Evolutionary conservation across 441 rosid species (phyloP), one percentile per base, ranked within the genome.

Genomic region (Omphalea diandra): DNA sequence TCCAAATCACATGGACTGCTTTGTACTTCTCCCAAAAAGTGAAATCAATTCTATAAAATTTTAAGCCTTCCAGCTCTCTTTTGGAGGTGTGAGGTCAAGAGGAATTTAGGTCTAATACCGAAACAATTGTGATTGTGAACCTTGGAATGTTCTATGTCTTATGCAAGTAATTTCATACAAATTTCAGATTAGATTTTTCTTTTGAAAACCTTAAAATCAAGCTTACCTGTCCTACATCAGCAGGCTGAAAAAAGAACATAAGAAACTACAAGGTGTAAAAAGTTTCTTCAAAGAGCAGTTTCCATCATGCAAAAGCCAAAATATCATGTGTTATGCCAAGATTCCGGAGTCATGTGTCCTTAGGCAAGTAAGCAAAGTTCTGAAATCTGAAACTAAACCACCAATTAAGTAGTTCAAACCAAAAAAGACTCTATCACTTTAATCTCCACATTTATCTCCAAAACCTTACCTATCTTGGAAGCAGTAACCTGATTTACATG

Each of bases 401-500:
- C 26, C 49, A 26, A 63, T 40, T 20, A 40, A 12, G 22, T 9
- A 64, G 33, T 7, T 17, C 55, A 31, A 12, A 47, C 24, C 27
- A 46, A 20, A 52, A 52, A 41, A 46, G 43, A 15, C 15, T 29
- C 41, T 31, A 64, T 4, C 24, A 47, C 18, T 46, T 46, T n/a
- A 29, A 46, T 64, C 54, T 3, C 35, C 68, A 22, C 43, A 14
- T 41, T 61, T 62, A 63, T 63, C 38, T 63, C 36, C 52, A 27
- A 20, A 64, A 46, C 38, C n/a, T 6, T 43, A 43, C 67, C 10
- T 17, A 22, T 17, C 44, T n/a, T 44, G 49, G n/a, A 44, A 44
- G 17, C 14, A 22, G 24, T n/a, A n/a, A n/a, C n/a, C n/a, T n/a
- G n/a, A n/a, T n/a, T n/a, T n/a, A n/a, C n/a, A n/a, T n/a, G n/a